A percentile compares a stretch with the other conserved stretches of the same genome.
Conservation (phyloP, 305 asterid genomes). For the Fraxinus sp. region DNA sequence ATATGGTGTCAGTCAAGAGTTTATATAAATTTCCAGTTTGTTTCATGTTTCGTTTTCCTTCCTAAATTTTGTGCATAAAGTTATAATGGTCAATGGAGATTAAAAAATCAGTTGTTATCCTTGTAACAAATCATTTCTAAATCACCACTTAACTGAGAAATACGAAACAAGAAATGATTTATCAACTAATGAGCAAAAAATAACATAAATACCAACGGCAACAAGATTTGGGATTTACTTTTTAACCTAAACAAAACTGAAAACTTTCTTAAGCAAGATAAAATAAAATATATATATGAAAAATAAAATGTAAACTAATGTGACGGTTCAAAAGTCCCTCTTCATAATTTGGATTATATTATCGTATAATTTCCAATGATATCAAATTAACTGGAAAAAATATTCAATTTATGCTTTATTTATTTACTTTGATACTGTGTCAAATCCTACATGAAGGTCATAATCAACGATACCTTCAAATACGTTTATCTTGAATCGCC, state of each 20-base stretch:
- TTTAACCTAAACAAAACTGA: slow-evolving; percentile 10
- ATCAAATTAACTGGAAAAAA: slow-evolving; percentile 2
- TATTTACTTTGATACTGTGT: neutral
- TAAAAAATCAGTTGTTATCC: slow-evolving; percentile 6
- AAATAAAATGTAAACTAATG: neutral
- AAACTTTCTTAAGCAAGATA: neutral
- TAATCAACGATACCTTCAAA: slow-evolving; percentile 6
- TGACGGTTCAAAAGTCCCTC: neutral
- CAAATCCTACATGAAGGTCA: slow-evolving; percentile 6
- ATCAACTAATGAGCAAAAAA: neutral
- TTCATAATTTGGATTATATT: neutral
- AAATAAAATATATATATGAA: neutral
- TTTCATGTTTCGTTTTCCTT: neutral
- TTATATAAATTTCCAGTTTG: neutral
- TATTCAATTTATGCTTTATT: neutral
- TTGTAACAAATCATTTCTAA: neutral
- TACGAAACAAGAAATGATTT: neutral
- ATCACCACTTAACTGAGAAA: neutral
- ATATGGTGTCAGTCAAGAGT: slow-evolving; percentile 1
- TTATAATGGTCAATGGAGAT: neutral
- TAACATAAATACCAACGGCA: neutral
- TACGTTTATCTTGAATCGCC: neutral
- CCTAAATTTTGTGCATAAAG: slow-evolving; percentile 8
- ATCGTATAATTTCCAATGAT: neutral
- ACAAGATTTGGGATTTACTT: neutral